Base-by-base conservation (phyloP, 2,329 filamentous ascomycete species). In the Colletotrichum spaethianum region DNA sequence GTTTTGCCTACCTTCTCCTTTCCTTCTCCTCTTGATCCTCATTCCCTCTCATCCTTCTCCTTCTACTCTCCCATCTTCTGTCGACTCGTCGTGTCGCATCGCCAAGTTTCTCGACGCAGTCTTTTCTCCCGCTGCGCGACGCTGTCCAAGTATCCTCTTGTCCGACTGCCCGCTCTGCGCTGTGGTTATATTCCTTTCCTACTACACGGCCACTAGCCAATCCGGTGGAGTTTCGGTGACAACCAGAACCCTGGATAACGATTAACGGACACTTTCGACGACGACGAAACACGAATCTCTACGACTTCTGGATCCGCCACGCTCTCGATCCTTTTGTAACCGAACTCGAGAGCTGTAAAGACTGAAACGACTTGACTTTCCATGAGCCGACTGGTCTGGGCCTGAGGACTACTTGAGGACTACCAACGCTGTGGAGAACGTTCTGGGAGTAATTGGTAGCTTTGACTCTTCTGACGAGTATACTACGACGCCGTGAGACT, bases 11-110 rank as follows among this genome's bases (percentile, higher is more conserved):
- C 52, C 28, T 53, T 46, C n/a, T 46, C 63, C 26, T 31, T 53
- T 42, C 38, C 23, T 28, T 56, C n/a, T 26, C 9, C 52, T 62
- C 38, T n/a, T 56, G 42, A 20, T 33, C 64, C 44, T 18, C 46
- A 23, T 42, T 40, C 23, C 8, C 57, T 48, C 56, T 42, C n/a
- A 48, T 31, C 55, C 28, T 44, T 33, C 53, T 44, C 36, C 28
- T 7, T 12, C 4, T n/a, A 18, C 28, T 14, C 33, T n/a, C 31
- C 20, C 20, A 16, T 52, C 48, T 8, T 52, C 26, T 18, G 38
- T 26, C 44, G n/a, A 18, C 31, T 60, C 55, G 8, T 55, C 9
- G 44, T 42, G 66, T 57, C 66, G 59, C 23, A 63, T 63, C 31
- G 48, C 50, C 40, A 56, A 40, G 18, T 28, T 42, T 26, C 12